Evolutionary conservation across 306 rosid species (phyloP).

Genomic region (Biancaea sappan): DNA sequence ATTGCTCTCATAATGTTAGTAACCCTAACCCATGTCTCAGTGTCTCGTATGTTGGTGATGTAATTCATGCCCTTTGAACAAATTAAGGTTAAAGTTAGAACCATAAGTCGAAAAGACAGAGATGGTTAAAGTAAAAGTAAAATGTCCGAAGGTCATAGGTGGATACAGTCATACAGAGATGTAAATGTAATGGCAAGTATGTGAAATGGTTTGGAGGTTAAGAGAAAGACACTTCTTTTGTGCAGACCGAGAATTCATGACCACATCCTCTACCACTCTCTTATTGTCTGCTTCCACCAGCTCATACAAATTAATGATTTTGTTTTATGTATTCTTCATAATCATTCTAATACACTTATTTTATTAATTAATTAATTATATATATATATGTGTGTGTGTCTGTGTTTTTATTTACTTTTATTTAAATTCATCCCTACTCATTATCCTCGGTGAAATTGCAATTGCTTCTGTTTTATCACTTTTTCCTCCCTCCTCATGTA

Average conservation of each 20-base stretch:
- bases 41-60: too few species aligned
- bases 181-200: conserved; percentile 40
- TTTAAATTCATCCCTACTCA: conserved; percentile 30
- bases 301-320: conserved; percentile 11
- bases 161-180: conserved; percentile 16
- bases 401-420: background rate
- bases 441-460: conserved; percentile 32
- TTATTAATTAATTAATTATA: background rate
- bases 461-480: conserved; percentile 25
- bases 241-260: conserved; percentile 66
- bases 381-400: too few species aligned
- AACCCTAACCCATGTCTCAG: background rate
- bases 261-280: conserved; percentile 69
- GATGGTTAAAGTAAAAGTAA: conserved; percentile 23
- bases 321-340: background rate
- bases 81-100: background rate
- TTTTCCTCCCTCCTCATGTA: background rate
- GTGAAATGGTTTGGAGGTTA: conserved; percentile 35
- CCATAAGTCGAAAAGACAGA: background rate
- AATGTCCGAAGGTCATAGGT: conserved; percentile 21
- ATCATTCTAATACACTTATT: background rate
- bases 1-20: background rate
- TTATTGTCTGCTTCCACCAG: conserved; percentile 30
- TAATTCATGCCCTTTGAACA: background rate
- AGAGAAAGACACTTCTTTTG: conserved; percentile 57